Base-by-base conservation (phyloP, 345 rosid genomes). In the Boechera stricta region DNA sequence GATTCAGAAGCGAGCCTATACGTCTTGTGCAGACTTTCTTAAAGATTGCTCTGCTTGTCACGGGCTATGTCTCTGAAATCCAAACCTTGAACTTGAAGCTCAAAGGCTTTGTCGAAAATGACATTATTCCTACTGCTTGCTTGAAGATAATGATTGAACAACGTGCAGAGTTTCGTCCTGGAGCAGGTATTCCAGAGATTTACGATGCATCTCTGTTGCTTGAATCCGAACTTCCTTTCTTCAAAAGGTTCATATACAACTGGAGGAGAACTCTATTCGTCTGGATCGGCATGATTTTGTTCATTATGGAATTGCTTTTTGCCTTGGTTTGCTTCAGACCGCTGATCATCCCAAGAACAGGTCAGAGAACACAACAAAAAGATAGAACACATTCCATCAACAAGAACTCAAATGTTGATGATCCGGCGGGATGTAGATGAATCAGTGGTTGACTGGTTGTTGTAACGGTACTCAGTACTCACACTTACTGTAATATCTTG, bases 101-200 rank as follows among this genome's bases (percentile, higher is more conserved):
- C 10, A 83, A 76, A 77, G 91, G 92, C 36, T 82, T 90, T 39
- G 52, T 57, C 0, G 97, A 88, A 71, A 79, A 87, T 7, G 64
- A 60, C n/a, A 21, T 67, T 21, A 69, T 81, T 10, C 88, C 87
- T 4, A 88, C 98, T 55, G 78, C 91, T 73, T 72, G 73, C 62
- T 31, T 78, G 39, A 78, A 78, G 77, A 85, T 89, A 54, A 26
- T 70, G 42, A 81, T 90, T 16, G 97, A 89, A 72, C 97, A 88
- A 51, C 84, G 97, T 44, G 97, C 95, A 33, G 92, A 89, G 71
- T 88, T 74, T 67, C 79, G 21, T 44, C 81, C 82, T 13, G 91
- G 86, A 67, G 93, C 85, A 51, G 97, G 98, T 61, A 77, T 94
- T 55, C 98, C 97, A 28, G 95, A 92, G 85, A 77, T 92, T 62